Base-by-base conservation (phyloP, 202 grass and related monocot genomes). In the Eragrostis tef region DNA sequence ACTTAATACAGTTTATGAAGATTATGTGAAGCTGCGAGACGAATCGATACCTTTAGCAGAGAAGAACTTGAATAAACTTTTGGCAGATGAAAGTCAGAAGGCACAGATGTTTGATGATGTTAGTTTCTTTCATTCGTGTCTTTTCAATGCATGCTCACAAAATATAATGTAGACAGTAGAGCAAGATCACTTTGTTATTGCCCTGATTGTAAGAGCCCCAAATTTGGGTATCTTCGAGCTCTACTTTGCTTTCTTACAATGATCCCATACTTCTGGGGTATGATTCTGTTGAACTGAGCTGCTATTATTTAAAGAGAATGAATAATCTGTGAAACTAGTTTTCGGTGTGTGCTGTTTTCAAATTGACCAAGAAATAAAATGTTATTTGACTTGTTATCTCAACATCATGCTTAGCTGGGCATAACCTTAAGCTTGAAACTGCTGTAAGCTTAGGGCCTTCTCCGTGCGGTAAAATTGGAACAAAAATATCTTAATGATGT, bases 11-110 rank as follows among this genome's bases (percentile, higher is more conserved):
- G 74, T 90, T 41, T 97, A 94, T 79, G 92, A 93, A 75, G 92
- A 92, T 46, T 91, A 86, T 84, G 41, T 91, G 67, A 97, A 94
- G 64, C 86, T 97, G 66, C 58, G 73, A 75, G 83, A 91, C 51
- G 92, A 94, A 50, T 75, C 81, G 75, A 97, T 94, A 68, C 90
- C 94, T 84, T 66, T 86, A 83, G 92, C 89, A 79, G 67, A 97
- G 84, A 98, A 94, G 80, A 90, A 86, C 71, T 87, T 98, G 86
- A 83, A 93, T 53, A 86, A 91, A 74, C 86, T 84, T 68, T 84
- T 71, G 59, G 92, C 80, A 7, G 94, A 93, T 79, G 79, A 86
- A 78, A 91, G 73, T 87, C 88, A 94, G 81, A 98, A 89, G 84
- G 82, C 44, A 3, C 92, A 94, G 72, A 82, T 75, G 72, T 88